Evolutionary conservation across 176 grass and related monocot species (phyloP), one percentile per base, ranked within the genome.

Genomic region (Secale cereale): DNA sequence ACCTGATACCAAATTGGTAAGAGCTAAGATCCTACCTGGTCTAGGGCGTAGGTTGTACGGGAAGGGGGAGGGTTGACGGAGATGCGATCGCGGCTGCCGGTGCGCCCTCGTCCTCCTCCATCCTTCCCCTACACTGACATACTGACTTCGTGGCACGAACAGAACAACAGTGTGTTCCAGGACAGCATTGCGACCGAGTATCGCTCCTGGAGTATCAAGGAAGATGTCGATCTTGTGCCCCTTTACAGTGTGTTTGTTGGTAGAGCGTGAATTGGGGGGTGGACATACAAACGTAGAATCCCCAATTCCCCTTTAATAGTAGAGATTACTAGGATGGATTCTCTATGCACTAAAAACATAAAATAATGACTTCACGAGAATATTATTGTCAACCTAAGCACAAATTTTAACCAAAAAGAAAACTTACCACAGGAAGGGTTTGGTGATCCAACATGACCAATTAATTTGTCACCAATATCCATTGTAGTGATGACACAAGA

Each of bases 401-500:
- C 14, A 77, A 2, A 17, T 20, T 78, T 65, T 81, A 89, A 15
- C 73, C 8, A 32, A 29, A 54, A 27, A 46, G 30, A 37, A 10
- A 73, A 45, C 87, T 89, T 89, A 99, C 97, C 97, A 79, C 93
- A 87, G 84, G 91, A 88, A 46, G 93, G 91, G 41, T 92, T 96
- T 81, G 97, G 97, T 40, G 97, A 91, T 50, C 97, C 97, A 82
- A 99, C 97, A 91, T 99, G 93, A 79, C 93, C 97, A 77, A 88
- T 94, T 77, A 81, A 78, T 25, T 30, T 92, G 65, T 98, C 96
- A 81, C 83, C 91, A 43, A 70, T 28, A 71, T 92, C 81, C 96
- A 95, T 98, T 64, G 74, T 56, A 81, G 62, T 76, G 48, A 98
- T 94, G 85, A 98, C 65, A 95, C 93, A 98, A 78, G 96, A 92